Percentiles rank a stretch among this genome's conserved stretches.
Evolutionary conservation across 176 grass and related monocot genomes (phyloP).

Genomic region (Guadua angustifolia): DNA sequence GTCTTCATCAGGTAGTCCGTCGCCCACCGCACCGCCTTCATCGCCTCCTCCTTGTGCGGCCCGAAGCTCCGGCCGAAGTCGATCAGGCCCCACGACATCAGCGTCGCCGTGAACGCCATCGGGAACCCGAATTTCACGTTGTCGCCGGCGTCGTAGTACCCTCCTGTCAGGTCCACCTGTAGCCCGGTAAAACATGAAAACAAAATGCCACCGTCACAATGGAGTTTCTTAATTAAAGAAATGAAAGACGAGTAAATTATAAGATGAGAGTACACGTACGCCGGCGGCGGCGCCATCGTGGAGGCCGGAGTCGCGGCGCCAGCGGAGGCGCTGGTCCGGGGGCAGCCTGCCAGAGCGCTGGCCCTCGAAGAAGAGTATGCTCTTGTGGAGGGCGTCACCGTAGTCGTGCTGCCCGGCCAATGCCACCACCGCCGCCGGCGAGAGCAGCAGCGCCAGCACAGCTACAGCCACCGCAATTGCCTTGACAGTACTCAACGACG

Average conservation of each 20-base stretch:
- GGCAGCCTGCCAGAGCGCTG: too few species aligned
- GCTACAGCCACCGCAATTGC: background rate
- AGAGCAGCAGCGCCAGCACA: constrained; percentile 42
- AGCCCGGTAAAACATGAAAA: constrained; percentile 42
- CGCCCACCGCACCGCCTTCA: constrained; percentile 71
- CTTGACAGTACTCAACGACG: background rate
- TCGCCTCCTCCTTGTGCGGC: constrained; percentile 63
- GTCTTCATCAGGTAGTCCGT: constrained; percentile 84
- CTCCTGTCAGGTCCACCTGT: constrained; percentile 78
- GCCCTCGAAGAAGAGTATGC: constrained; percentile 36
- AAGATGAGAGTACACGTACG: constrained; percentile 34
- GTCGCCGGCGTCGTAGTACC: constrained; percentile 97
- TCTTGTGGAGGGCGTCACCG: constrained; percentile 78
- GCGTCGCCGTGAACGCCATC: constrained; percentile 94
- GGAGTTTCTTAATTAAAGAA: background rate
- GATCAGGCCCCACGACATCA: constrained; percentile 92
- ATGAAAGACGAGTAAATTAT: background rate
- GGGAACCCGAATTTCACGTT: constrained; percentile 98
- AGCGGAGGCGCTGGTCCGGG: constrained; percentile 64
- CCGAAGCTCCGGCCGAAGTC: constrained; percentile 83
- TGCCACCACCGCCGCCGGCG: background rate
- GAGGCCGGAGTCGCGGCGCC: constrained; percentile 79
- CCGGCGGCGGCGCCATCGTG: constrained; percentile 69
- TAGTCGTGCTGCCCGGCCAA: constrained; percentile 71
- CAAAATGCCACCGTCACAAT: constrained; percentile 30